Evolutionary conservation across 2,329 filamentous ascomycete species (phyloP).

Genomic region (Fusarium sp.): DNA sequence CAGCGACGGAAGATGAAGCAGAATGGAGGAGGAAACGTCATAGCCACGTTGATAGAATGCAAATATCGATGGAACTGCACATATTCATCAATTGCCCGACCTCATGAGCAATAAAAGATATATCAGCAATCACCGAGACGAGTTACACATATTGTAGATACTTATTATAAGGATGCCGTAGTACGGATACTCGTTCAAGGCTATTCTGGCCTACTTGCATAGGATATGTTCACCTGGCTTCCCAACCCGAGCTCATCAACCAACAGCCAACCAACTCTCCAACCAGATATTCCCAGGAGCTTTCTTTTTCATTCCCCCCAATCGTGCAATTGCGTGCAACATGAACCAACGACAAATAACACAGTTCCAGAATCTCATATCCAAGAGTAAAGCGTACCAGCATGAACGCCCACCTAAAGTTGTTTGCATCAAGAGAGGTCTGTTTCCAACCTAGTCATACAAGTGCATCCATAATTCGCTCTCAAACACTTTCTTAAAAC

Average conservation of each 20-base stretch:
- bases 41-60: not conserved
- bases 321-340: constrained; percentile 1
- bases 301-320: constrained; percentile 15
- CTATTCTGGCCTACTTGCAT: constrained; percentile 27
- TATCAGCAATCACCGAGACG: not conserved
- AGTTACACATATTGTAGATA: constrained; percentile 1
- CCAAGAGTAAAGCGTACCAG: constrained; percentile 14
- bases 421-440: constrained; percentile 18
- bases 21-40: not conserved
- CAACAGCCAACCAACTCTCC: constrained; percentile 6
- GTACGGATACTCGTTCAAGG: constrained; percentile 28
- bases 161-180: constrained; percentile 9
- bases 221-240: constrained; percentile 18
- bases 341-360: constrained; percentile 1
- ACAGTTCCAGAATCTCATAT: not conserved
- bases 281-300: not conserved
- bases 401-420: constrained; percentile 15
- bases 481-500: constrained; percentile 63
- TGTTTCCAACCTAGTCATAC: constrained; percentile 34
- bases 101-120: not conserved
- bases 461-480: constrained; percentile 28
- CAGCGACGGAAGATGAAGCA: constrained; percentile 1
- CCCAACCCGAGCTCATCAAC: constrained; percentile 6
- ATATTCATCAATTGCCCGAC: not conserved
- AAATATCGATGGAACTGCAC: not conserved